These are phyloP conservation scores for Fistulinella cinereoalba DNA, from an alignment of 1,284 basidiomycete genomes.

Conservation along the genomic window DNA sequence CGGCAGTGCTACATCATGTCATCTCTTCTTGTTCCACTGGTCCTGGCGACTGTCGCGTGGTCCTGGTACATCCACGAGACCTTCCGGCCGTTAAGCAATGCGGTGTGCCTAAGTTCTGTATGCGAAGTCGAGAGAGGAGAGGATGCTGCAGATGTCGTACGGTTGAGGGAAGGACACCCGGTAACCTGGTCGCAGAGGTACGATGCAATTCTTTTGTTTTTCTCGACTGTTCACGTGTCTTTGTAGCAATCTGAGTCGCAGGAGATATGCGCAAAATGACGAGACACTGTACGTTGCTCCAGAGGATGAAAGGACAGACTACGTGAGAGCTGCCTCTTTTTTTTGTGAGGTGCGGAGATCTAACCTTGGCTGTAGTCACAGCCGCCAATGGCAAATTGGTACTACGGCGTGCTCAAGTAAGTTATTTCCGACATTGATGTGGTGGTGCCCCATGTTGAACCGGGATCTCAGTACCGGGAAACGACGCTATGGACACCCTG, in stretches of 20 bases:
- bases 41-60: conserved; percentile 77
- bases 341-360: too few relatives aligned
- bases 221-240: conserved; percentile 7
- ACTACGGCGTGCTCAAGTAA: conserved; percentile 84
- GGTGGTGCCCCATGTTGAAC: not conserved
- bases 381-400: conserved; percentile 93
- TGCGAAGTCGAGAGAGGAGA: conserved; percentile 86
- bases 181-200: conserved; percentile 85
- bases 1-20: conserved; percentile 74
- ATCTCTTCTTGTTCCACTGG: conserved; percentile 76
- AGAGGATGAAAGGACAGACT: conserved; percentile 87
- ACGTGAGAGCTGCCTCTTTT: conserved; percentile 49
- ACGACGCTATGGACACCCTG: conserved; percentile 87
- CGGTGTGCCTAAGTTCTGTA: conserved; percentile 81
- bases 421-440: conserved; percentile 21
- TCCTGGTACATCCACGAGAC: conserved; percentile 71
- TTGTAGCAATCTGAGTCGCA: conserved; percentile 72
- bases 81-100: conserved; percentile 78
- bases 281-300: conserved; percentile 94
- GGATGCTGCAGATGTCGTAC: conserved; percentile 71
- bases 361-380: conserved; percentile 84
- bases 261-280: conserved; percentile 88
- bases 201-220: conserved; percentile 10
- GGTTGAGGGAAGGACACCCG: conserved; percentile 73
- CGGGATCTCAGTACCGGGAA: conserved; percentile 67